phyloP scores from a whole-genome alignment of 2,329 filamentous ascomycete species.

The Macrophomina pseudophaseolina region DNA sequence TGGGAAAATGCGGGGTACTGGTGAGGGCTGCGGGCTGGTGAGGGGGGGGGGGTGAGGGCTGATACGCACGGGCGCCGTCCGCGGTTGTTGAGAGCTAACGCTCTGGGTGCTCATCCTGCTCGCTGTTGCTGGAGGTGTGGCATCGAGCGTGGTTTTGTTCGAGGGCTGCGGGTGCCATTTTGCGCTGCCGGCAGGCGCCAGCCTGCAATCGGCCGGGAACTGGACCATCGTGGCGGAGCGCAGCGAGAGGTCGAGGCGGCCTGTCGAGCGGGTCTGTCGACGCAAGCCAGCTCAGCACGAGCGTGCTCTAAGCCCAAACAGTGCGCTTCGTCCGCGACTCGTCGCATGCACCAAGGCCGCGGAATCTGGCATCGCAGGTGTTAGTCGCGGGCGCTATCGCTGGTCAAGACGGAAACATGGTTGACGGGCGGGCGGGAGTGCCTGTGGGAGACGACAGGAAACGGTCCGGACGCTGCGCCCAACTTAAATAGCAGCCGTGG shows the following conservation, averaged over 20 bases:
- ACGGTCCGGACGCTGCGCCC: constrained; percentile 21
- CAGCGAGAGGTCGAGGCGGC: constrained; percentile 19
- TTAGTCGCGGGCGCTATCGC: constrained; percentile 25
- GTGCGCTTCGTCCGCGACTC: constrained; percentile 25
- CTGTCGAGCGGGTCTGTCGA: constrained; percentile 18
- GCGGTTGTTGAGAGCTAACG: constrained; percentile 24
- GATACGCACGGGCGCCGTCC: constrained; percentile 19
- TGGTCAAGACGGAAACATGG: constrained; percentile 23
- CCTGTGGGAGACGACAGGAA: constrained; percentile 17
- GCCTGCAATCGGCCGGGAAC: constrained; percentile 20
- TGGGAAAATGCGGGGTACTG: constrained; percentile 26
- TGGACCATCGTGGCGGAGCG: constrained; percentile 23
- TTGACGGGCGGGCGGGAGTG: constrained; percentile 24
- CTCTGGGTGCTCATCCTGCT: constrained; percentile 24
- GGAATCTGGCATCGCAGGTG: constrained; percentile 24
- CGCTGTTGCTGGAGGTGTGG: constrained; percentile 21
- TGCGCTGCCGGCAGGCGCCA: constrained; percentile 23
- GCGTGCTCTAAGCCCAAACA: constrained; percentile 25
- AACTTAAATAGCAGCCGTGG: constrained; percentile 22
- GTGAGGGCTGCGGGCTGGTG: background rate
- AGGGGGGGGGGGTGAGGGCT: background rate
- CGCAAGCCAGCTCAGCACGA: constrained; percentile 27
- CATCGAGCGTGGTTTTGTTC: constrained; percentile 20
- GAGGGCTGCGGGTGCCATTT: constrained; percentile 23
- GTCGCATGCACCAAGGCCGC: constrained; percentile 24